Conservation (phyloP, 2,329 filamentous ascomycete genomes). For the Fonsecaea pedrosoi region DNA sequence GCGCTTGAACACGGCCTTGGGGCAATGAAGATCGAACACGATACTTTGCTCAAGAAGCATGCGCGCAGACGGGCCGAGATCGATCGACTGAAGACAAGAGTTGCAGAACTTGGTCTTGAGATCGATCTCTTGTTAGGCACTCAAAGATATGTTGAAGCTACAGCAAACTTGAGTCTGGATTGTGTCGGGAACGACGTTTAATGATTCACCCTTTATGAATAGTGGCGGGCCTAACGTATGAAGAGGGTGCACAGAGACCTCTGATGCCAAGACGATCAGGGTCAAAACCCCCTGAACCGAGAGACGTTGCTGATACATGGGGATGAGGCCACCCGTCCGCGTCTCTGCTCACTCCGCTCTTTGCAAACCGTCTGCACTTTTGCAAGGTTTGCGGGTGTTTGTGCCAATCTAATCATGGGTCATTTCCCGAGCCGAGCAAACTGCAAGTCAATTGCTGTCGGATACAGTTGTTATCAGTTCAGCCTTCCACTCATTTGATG, state of each 20-base stretch:
- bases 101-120: not conserved
- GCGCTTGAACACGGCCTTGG: conserved; percentile 76
- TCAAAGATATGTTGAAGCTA: not conserved
- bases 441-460: not conserved
- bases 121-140: not conserved
- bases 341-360: not conserved
- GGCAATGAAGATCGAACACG: not conserved
- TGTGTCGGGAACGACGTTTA: not conserved
- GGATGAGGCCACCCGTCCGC: not conserved
- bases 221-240: not conserved
- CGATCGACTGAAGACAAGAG: not conserved
- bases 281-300: not conserved
- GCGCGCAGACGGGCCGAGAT: not conserved
- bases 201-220: not conserved
- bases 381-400: not conserved
- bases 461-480: not conserved
- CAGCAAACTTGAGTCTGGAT: not conserved
- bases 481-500: not conserved
- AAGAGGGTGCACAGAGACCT: not conserved
- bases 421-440: not conserved
- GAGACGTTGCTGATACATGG: not conserved
- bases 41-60: not conserved
- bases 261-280: not conserved
- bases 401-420: not conserved
- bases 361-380: not conserved